Percentiles rank a stretch among this genome's conserved stretches.
Evolutionary conservation across 768 basidiomycete species (phyloP).

Genomic region (Termitomyces titanicus): DNA sequence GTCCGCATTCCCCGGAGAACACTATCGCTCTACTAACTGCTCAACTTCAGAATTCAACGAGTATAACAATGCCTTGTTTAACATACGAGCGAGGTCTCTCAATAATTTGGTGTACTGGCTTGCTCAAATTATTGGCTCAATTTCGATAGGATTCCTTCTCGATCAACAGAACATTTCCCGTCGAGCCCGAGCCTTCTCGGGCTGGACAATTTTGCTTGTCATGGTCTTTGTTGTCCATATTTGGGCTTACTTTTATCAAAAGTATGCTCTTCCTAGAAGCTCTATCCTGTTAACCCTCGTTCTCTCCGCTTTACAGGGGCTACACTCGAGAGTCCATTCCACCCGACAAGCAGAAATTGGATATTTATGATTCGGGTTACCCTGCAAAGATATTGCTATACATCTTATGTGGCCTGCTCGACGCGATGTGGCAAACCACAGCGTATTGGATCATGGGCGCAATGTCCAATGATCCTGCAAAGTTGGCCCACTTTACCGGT

Average conservation of each 20-base stretch:
- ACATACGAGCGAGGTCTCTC: constrained; percentile 72
- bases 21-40: background rate
- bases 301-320: constrained; percentile 26
- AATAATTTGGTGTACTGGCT: constrained; percentile 82
- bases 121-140: constrained; percentile 71
- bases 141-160: constrained; percentile 66
- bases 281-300: constrained; percentile 9
- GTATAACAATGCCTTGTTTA: constrained; percentile 77
- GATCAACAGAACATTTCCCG: constrained; percentile 55
- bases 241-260: constrained; percentile 79
- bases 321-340: constrained; percentile 57
- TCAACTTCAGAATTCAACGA: constrained; percentile 63
- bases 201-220: constrained; percentile 58
- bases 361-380: constrained; percentile 56
- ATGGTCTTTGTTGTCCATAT: constrained; percentile 69
- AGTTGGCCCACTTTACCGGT: constrained; percentile 77
- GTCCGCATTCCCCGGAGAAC: constrained; percentile 18
- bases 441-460: constrained; percentile 84
- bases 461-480: constrained; percentile 79
- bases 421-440: constrained; percentile 84
- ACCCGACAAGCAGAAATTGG: constrained; percentile 43
- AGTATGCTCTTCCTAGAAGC: constrained; percentile 28
- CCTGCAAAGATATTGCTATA: constrained; percentile 56
- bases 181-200: constrained; percentile 66
- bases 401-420: constrained; percentile 71